Evolutionary conservation across 805 yeast genomes (phyloP).

Genomic region (Ogataea philodendri): DNA sequence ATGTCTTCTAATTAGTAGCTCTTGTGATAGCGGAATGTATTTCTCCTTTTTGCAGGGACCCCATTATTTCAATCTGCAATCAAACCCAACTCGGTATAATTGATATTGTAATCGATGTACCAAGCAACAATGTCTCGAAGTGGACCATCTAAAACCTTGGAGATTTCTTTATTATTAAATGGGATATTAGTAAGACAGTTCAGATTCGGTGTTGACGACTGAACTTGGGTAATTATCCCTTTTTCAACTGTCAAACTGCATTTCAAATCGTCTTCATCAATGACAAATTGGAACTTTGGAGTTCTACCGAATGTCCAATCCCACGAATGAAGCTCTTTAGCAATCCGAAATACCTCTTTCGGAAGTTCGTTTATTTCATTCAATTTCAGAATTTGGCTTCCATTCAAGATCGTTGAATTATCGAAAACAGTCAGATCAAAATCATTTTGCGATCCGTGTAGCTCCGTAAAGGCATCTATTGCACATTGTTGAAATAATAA

Average conservation of each 20-base stretch:
- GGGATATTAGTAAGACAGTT: conserved; percentile 13
- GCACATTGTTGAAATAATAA: conserved; percentile 48
- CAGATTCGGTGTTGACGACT: conserved; percentile 17
- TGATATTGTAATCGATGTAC: conserved; percentile 28
- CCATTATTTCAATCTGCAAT: too few relatives aligned
- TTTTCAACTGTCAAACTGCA: conserved; percentile 48
- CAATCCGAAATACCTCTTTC: conserved; percentile 39
- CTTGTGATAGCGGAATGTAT: too few relatives aligned
- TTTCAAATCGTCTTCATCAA: conserved; percentile 34
- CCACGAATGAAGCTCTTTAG: conserved; percentile 52
- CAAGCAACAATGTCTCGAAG: conserved; percentile 24
- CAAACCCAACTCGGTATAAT: conserved; percentile 7
- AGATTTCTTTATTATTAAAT: conserved; percentile 24
- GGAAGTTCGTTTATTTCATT: conserved; percentile 30
- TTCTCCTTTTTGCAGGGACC: too few relatives aligned
- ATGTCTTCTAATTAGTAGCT: too few relatives aligned
- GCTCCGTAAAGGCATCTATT: conserved; percentile 38
- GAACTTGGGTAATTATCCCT: conserved; percentile 34
- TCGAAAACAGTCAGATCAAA: conserved; percentile 9
- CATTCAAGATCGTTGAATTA: conserved; percentile 14
- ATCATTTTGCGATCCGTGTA: conserved; percentile 15
- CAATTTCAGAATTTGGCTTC: conserved; percentile 26
- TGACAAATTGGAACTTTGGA: conserved; percentile 63
- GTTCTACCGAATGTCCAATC: conserved; percentile 76
- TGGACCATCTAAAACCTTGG: not conserved